Evolutionary conservation across 257 asterid species (phyloP).

Genomic region (Rauvolfia tetraphylla): DNA sequence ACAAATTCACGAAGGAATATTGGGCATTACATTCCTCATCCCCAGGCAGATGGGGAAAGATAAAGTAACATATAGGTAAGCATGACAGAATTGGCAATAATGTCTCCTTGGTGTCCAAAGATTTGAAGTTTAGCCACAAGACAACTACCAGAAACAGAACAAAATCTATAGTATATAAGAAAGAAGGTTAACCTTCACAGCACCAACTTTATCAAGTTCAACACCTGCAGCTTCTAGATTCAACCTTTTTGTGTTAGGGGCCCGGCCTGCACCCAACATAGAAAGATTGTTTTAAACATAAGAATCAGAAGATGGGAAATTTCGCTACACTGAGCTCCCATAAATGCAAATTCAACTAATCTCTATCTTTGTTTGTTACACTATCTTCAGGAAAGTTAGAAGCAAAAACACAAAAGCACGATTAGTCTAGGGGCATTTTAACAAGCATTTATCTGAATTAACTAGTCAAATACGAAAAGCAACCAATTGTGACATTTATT

Average conservation of each 20-base stretch:
- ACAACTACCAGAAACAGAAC: slow-evolving; percentile 10
- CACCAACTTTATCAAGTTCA: slow-evolving; percentile 64
- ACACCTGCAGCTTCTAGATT: slow-evolving; percentile 87
- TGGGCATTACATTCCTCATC: not conserved
- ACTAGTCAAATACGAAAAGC: slow-evolving; percentile 1
- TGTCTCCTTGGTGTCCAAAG: not conserved
- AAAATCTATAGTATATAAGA: not conserved
- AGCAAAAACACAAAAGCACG: not conserved
- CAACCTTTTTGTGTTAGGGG: slow-evolving; percentile 83
- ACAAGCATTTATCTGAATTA: not conserved
- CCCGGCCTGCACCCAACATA: slow-evolving; percentile 56
- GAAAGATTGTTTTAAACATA: slow-evolving; percentile 1
- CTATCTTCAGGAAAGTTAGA: not conserved
- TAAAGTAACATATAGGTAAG: not conserved
- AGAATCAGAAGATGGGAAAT: not conserved
- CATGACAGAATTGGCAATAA: not conserved
- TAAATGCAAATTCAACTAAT: not conserved
- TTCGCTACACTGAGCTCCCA: not conserved
- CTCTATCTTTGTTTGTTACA: not conserved
- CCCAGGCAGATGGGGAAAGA: not conserved
- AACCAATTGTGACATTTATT: not conserved
- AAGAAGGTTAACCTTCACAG: slow-evolving; percentile 58
- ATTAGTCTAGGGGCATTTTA: not conserved
- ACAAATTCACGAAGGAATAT: not conserved
- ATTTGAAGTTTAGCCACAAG: not conserved